These are phyloP conservation scores for Termitomyces sp. DNA, from an alignment of 768 basidiomycete species.

Conservation along the genomic window DNA sequence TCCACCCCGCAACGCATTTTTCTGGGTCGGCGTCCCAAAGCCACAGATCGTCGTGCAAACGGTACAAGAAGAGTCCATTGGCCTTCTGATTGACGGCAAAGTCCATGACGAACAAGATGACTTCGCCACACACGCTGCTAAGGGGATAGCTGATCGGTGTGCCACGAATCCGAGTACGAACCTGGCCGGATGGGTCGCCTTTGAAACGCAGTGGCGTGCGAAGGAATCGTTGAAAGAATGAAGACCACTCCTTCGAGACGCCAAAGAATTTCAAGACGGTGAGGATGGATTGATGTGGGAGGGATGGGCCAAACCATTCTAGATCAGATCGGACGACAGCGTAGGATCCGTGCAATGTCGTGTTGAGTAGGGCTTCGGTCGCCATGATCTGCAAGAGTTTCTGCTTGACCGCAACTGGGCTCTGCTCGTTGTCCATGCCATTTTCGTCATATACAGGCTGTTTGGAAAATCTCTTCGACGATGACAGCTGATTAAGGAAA, in stretches of 20 bases:
- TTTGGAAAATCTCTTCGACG: constrained; percentile 9
- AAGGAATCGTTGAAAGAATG: constrained; percentile 21
- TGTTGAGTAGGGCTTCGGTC: constrained; percentile 38
- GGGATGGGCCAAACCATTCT: constrained; percentile 40
- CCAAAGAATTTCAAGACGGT: constrained; percentile 35
- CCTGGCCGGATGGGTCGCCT: constrained; percentile 8
- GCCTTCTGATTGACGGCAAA: constrained; percentile 42
- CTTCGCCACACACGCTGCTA: constrained; percentile 38
- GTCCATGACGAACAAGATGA: constrained; percentile 41
- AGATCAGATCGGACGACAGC: constrained; percentile 22
- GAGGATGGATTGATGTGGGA: constrained; percentile 38
- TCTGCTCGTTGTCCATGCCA: constrained; percentile 3
- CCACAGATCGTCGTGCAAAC: constrained; percentile 47
- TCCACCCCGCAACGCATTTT: constrained; percentile 34
- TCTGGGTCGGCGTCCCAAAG: constrained; percentile 31
- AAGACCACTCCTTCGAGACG: constrained; percentile 31
- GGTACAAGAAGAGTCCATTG: constrained; percentile 36
- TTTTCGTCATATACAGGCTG: constrained; percentile 10
- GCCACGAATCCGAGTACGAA: constrained; percentile 34
- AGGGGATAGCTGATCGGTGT: constrained; percentile 40
- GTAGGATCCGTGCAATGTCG: constrained; percentile 27
- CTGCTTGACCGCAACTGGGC: constrained; percentile 28
- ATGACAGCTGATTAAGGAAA: constrained; percentile 32
- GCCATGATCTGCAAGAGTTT: constrained; percentile 36
- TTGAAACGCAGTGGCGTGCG: constrained; percentile 14